Percentiles rank a stretch among this genome's conserved stretches.
These are phyloP conservation scores for Simmondsia chinensis DNA, from an alignment of 148 eudicot species.

Conservation along the genomic window DNA sequence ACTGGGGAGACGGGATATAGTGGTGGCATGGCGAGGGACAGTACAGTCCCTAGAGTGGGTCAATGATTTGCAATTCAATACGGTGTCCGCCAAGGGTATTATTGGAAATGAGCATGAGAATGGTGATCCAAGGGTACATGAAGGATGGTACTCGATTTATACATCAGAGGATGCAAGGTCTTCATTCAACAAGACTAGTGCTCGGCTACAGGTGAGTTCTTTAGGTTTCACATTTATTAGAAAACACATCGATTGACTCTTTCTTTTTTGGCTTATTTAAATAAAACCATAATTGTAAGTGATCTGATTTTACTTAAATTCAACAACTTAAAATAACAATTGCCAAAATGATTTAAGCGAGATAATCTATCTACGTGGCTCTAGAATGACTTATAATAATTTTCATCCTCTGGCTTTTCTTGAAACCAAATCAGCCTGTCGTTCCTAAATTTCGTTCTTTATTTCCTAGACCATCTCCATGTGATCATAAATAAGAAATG, in stretches of 20 bases:
- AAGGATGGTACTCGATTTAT: conserved; percentile 66
- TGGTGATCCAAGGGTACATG: conserved; percentile 36
- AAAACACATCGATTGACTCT: no score
- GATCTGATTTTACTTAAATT: no score
- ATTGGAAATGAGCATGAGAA: conserved; percentile 20
- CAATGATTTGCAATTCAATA: conserved; percentile 41
- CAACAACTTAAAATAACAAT: no score
- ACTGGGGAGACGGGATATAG: conserved; percentile 65
- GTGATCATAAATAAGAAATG: no score
- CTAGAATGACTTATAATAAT: no score
- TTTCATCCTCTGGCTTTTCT: no score
- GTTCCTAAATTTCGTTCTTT: no score
- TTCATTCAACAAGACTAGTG: conserved; percentile 47
- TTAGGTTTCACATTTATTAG: background rate
- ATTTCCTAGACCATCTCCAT: no score
- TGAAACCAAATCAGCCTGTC: no score
- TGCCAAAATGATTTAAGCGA: no score
- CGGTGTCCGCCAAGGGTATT: conserved; percentile 35
- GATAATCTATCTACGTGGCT: no score
- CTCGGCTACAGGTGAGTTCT: conserved; percentile 48
- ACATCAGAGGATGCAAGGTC: conserved; percentile 60
- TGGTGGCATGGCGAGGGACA: conserved; percentile 79
- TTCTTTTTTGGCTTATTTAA: background rate
- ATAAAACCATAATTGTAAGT: no score
- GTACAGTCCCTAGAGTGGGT: conserved; percentile 59